phyloP scores from a whole-genome alignment of 805 yeast species.

The Metschnikowia baotianmanensis region DNA sequence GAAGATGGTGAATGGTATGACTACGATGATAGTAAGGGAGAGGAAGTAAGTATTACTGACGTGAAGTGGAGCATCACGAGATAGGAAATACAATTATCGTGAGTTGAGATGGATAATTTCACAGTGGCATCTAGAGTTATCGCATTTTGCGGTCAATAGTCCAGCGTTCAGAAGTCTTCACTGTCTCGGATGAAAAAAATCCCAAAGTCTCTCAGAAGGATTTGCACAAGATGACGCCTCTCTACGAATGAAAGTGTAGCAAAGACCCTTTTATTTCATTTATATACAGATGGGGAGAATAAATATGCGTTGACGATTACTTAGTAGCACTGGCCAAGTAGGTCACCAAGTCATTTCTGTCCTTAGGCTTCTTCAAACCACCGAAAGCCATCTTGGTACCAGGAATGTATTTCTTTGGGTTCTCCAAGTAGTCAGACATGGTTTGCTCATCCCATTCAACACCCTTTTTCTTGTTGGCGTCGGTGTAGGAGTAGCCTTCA shows the following conservation, averaged over 20 bases:
- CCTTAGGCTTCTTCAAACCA: slow-evolving; percentile 98
- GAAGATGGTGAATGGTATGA: slow-evolving; percentile 91
- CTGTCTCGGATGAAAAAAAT: too few species aligned
- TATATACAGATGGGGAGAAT: background rate
- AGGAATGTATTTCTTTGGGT: slow-evolving; percentile 99
- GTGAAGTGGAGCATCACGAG: slow-evolving; percentile 60
- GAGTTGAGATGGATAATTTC: background rate
- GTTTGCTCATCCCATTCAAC: slow-evolving; percentile 84
- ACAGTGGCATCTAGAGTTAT: too few species aligned
- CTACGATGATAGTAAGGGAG: slow-evolving; percentile 80
- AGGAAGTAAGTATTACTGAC: slow-evolving; percentile 79
- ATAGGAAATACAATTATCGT: background rate
- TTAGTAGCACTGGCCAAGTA: slow-evolving; percentile 59
- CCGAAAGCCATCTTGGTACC: slow-evolving; percentile 99
- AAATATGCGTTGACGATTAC: slow-evolving; percentile 20
- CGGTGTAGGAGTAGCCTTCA: slow-evolving; percentile 93
- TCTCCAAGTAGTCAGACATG: slow-evolving; percentile 93
- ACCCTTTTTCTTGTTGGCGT: slow-evolving; percentile 96
- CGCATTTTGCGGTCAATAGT: too few species aligned
- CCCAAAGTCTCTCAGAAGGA: too few species aligned
- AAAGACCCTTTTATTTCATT: background rate
- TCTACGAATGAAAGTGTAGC: too few species aligned
- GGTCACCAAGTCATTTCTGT: slow-evolving; percentile 94
- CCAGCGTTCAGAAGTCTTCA: too few species aligned
- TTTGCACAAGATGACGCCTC: too few species aligned